A percentile compares a stretch with the other conserved stretches of the same genome.
These are phyloP conservation scores for Podospora pseudoanserina DNA, from an alignment of 495 filamentous ascomycete genomes.

Conservation along the genomic window DNA sequence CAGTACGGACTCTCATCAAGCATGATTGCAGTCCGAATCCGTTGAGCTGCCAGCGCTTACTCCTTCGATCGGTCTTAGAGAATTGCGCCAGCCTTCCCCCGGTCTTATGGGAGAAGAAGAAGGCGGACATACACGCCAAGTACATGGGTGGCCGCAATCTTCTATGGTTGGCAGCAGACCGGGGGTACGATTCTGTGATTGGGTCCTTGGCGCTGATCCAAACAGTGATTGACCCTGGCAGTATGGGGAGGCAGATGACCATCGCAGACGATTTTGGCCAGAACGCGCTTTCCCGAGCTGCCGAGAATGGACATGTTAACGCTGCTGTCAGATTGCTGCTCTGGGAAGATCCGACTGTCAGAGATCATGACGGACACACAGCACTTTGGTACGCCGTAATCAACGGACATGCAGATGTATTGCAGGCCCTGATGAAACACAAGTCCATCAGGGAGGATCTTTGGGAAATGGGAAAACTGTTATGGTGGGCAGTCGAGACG, in stretches of 20 bases:
- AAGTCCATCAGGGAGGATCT: not conserved
- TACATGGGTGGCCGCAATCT: not conserved
- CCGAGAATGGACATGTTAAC: not conserved
- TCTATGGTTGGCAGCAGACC: not conserved
- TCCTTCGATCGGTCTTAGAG: not conserved
- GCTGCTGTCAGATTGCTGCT: not conserved
- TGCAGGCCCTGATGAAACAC: not conserved
- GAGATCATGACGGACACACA: not conserved
- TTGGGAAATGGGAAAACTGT: not conserved
- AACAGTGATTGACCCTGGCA: no score
- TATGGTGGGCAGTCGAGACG: not conserved
- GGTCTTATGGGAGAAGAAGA: not conserved
- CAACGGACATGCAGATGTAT: not conserved
- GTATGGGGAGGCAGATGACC: not conserved
- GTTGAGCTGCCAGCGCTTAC: not conserved
- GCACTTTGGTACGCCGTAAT: not conserved
- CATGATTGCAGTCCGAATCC: not conserved
- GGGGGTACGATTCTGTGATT: not conserved
- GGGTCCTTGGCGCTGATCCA: not conserved
- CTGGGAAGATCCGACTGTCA: not conserved
- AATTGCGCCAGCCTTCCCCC: not conserved
- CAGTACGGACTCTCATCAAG: not conserved
- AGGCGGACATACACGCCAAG: not conserved
- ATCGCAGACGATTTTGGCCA: not conserved
- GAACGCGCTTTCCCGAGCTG: not conserved